A percentile compares a stretch with the other conserved stretches of the same genome.
phyloP scores from a whole-genome alignment of 306 rosid species.

The Vachellia collinsii region DNA sequence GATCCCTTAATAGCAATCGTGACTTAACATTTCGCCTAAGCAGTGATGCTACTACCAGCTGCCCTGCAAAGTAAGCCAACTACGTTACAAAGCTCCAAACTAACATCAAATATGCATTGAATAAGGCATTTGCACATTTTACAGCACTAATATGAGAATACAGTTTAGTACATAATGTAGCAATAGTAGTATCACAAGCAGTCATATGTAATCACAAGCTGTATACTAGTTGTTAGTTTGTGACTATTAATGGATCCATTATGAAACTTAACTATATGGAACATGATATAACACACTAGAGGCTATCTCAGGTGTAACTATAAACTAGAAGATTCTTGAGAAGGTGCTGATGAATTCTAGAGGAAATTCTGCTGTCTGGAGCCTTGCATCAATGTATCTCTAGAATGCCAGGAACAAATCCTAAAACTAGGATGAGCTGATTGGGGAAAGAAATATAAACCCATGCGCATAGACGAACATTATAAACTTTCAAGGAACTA shows the following conservation, averaged over 20 bases:
- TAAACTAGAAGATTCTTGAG: background rate
- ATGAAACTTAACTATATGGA: background rate
- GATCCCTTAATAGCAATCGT: conserved; percentile 73
- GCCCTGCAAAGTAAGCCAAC: conserved; percentile 64
- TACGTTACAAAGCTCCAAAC: conserved; percentile 38
- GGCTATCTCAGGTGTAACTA: background rate
- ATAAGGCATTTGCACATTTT: background rate
- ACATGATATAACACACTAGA: background rate
- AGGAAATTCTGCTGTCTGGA: background rate
- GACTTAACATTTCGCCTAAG: conserved; percentile 71
- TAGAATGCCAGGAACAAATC: background rate
- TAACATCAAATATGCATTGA: conserved; percentile 6
- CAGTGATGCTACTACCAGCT: conserved; percentile 84
- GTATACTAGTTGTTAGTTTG: background rate
- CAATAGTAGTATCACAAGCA: background rate
- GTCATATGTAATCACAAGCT: background rate
- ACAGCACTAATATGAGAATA: background rate
- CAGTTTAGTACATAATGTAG: background rate
- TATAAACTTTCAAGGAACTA: background rate
- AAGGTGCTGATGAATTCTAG: background rate
- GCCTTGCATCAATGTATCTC: conserved; percentile 6
- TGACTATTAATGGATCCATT: background rate
- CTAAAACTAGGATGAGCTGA: background rate
- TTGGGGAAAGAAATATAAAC: background rate
- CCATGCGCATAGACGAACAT: background rate